These are phyloP conservation scores for Raffaelea arxii DNA, from an alignment of 2,329 filamentous ascomycete species.

Conservation along the genomic window DNA sequence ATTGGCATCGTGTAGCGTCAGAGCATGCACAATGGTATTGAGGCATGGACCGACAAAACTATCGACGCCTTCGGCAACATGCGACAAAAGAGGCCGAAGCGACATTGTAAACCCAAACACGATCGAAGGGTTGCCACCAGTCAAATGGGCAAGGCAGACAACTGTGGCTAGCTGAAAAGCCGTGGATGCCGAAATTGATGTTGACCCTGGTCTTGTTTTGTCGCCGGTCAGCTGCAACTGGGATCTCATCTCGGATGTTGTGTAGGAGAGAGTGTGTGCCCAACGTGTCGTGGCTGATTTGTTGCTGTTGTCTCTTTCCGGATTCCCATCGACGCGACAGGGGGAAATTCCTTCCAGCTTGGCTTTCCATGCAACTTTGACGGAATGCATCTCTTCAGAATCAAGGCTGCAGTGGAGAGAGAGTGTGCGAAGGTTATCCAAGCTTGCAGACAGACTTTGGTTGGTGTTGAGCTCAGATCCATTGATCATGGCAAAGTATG, in stretches of 20 bases:
- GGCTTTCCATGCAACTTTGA: neutral
- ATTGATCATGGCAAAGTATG: neutral
- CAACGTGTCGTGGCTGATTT: neutral
- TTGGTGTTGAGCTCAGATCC: neutral
- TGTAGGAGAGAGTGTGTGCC: conserved; percentile 6
- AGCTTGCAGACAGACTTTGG: neutral
- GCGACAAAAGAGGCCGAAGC: neutral
- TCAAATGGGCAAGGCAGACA: neutral
- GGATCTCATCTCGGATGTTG: conserved; percentile 6
- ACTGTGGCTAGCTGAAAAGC: conserved; percentile 3
- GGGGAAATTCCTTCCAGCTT: neutral
- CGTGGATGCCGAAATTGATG: neutral
- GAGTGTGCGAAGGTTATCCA: neutral
- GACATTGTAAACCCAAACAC: conserved; percentile 1
- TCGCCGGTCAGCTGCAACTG: conserved; percentile 3
- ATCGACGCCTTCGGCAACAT: neutral
- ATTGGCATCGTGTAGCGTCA: conserved; percentile 3
- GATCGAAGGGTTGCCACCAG: neutral
- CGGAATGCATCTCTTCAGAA: neutral
- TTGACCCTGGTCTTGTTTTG: conserved; percentile 3
- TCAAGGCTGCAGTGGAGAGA: neutral
- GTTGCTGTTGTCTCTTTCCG: neutral
- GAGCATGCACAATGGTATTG: conserved; percentile 14
- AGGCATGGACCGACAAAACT: conserved; percentile 14
- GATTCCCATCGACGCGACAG: neutral